phyloP scores from a whole-genome alignment of 2,329 filamentous ascomycete genomes.

The Colletotrichum horii region DNA sequence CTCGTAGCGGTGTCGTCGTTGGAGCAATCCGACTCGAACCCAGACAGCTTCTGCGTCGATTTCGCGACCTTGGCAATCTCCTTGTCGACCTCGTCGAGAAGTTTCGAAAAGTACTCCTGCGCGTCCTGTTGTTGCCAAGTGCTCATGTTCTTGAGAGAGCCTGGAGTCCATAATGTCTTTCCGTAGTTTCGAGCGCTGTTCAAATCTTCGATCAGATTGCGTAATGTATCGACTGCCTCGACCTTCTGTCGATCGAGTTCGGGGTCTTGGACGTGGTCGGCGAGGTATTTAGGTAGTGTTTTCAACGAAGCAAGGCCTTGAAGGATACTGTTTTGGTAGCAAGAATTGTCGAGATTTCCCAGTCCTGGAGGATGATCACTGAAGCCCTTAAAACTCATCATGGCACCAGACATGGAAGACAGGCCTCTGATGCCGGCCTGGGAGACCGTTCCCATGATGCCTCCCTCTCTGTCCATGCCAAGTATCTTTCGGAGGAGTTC shows the following conservation, averaged over 20 bases:
- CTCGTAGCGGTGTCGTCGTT: conserved; percentile 50
- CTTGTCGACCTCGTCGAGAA: conserved; percentile 84
- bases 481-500: conserved; percentile 68
- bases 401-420: conserved; percentile 53
- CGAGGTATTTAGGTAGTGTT: conserved; percentile 71
- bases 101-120: conserved; percentile 93
- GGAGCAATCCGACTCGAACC: conserved; percentile 42
- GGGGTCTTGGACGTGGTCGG: conserved; percentile 39
- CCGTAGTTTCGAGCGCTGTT: conserved; percentile 75
- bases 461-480: conserved; percentile 57
- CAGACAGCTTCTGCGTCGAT: conserved; percentile 32
- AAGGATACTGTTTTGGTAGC: conserved; percentile 96
- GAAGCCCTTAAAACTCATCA: conserved; percentile 42
- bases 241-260: conserved; percentile 17
- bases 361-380: conserved; percentile 67
- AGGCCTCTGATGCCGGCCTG: conserved; percentile 63
- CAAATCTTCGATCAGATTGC: conserved; percentile 71
- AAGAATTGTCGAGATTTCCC: conserved; percentile 93
- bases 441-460: conserved; percentile 62
- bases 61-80: conserved; percentile 64
- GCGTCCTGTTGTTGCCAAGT: conserved; percentile 97
- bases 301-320: conserved; percentile 81
- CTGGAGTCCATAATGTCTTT: conserved; percentile 80
- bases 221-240: conserved; percentile 50
- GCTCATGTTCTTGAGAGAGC: conserved; percentile 86